Evolutionary conservation across 139 green algal species (phyloP), one percentile per base, ranked within the genome.

Genomic region (Desmodesmus armatus): DNA sequence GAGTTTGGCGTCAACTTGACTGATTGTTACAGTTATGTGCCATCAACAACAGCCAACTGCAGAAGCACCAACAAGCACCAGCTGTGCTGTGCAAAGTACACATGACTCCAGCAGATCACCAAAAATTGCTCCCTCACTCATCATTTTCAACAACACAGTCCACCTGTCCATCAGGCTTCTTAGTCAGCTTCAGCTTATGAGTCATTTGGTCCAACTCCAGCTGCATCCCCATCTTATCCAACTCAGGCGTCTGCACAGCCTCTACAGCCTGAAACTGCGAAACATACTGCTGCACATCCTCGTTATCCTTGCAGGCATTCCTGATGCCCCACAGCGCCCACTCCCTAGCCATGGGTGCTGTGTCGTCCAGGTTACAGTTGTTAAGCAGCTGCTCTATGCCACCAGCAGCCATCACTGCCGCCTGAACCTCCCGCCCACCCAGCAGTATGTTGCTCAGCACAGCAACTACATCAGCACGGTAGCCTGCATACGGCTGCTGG

Each of bases 281-380:
- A 37, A 66, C 66, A 37, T 84, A 78, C 47, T 37, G n/a, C 70
- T 86, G 70, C 39, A 92, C 91, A 39, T 73, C 91, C 40, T 88
- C 87, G 70, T 80, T 94, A 51, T 84, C 94, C 55, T 95, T 92
- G 84, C 95, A 96, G 82, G 98, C 79, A 86, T 99, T 99, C 35
- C 96, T 91, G 76, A 99, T 84, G 0, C 85, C 94, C 94, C 93
- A 98, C 63, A 99, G 89, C 49, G 91, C 96, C 94, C 95, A 98
- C 89, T 99, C 96, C 0, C 94, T 87, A 3, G 95, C 93, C 66
- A 97, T 58, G 3, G 95, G 95, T 31, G 87, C 91, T 1, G 78
- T 39, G 3, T 91, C 84, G 65, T 97, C 94, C 33, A 94, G 66
- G 84, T 95, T 86, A 15, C 80, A 90, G 84, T 90, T 87, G 70